Evolutionary conservation across 768 basidiomycete genomes (phyloP).

Genomic region (Chiua virens): DNA sequence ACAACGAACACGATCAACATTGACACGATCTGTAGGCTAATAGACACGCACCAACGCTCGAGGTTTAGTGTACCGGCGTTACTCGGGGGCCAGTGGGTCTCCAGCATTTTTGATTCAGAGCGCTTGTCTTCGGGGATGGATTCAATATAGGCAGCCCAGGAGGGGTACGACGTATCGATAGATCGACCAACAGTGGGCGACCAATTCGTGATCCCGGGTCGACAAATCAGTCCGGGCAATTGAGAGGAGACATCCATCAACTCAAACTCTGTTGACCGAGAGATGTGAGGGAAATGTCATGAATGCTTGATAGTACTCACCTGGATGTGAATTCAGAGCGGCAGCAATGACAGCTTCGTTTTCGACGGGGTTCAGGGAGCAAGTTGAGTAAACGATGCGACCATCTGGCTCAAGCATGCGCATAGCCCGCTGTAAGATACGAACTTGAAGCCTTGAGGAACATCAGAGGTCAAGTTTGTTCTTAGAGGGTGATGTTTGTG

Average conservation of each 20-base stretch:
- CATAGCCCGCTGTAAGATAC: constrained; percentile 93
- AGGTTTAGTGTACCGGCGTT: constrained; percentile 62
- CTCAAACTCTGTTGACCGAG: constrained; percentile 54
- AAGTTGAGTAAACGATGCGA: constrained; percentile 95
- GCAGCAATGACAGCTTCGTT: constrained; percentile 95
- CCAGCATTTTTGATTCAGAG: constrained; percentile 59
- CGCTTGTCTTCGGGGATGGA: constrained; percentile 49
- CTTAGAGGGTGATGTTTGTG: not conserved
- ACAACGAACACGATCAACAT: not conserved
- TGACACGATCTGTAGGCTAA: not conserved
- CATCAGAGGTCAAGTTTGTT: constrained; percentile 1
- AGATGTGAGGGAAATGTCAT: not conserved
- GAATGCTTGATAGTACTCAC: constrained; percentile 33
- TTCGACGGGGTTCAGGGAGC: constrained; percentile 94
- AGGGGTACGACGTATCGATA: constrained; percentile 49
- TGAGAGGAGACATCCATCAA: constrained; percentile 76
- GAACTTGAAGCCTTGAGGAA: constrained; percentile 72
- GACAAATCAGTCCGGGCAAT: constrained; percentile 69
- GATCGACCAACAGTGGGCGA: constrained; percentile 63
- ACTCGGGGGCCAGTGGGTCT: constrained; percentile 79
- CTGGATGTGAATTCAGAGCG: constrained; percentile 69
- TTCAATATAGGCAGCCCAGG: constrained; percentile 60
- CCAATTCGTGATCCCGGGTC: constrained; percentile 80
- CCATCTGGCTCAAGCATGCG: constrained; percentile 78
- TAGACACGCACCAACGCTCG: constrained; percentile 62